Evolutionary conservation across 257 asterid species (phyloP).

Genomic region (Przewalskia tangutica): DNA sequence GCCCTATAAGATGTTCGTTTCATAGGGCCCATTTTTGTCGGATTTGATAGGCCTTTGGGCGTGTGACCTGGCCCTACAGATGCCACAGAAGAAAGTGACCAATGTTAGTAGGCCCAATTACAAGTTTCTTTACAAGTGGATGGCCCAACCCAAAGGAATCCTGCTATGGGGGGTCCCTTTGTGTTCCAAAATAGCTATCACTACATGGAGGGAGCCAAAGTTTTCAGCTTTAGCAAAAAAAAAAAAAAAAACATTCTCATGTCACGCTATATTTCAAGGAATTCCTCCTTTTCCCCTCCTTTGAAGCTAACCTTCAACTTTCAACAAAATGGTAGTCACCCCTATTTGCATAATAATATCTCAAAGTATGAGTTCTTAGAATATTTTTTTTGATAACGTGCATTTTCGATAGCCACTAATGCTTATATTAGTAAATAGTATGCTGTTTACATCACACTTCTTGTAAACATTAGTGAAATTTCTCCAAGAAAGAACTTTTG

Average conservation of each 20-base stretch:
- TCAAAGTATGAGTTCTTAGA: no score
- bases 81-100: neutral
- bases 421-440: no score
- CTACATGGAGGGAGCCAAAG: slow-evolving; percentile 13
- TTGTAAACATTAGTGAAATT: no score
- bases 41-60: neutral
- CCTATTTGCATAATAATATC: no score
- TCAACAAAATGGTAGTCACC: neutral
- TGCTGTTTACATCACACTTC: no score
- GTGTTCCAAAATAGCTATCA: neutral
- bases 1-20: slow-evolving; percentile 6
- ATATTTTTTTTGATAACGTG: no score
- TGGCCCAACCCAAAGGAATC: slow-evolving; percentile 14
- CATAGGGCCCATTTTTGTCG: slow-evolving; percentile 7
- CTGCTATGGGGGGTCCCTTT: neutral
- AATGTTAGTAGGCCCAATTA: neutral
- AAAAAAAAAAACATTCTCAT: neutral
- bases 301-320: neutral
- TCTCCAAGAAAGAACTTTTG: no score
- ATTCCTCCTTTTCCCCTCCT: neutral
- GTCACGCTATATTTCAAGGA: neutral
- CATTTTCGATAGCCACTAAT: no score
- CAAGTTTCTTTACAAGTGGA: slow-evolving; percentile 1
- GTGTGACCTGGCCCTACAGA: neutral
- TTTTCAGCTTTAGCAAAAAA: neutral